Evolutionary conservation across 2,329 filamentous ascomycete species (phyloP).

Genomic region (Gyromitra esculenta): DNA sequence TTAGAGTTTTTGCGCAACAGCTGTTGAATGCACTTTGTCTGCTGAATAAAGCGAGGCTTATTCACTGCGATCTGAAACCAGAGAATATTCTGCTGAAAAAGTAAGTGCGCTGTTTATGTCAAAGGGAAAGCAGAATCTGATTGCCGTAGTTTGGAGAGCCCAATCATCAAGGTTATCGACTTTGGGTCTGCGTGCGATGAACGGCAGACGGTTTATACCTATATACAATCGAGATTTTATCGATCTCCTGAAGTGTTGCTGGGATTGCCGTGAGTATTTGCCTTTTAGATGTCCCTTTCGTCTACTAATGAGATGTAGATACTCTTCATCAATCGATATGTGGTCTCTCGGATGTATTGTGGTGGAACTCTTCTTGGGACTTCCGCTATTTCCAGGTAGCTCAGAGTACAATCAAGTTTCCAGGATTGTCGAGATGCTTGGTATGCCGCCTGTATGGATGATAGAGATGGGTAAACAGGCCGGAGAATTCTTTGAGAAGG

Average conservation of each 20-base stretch:
- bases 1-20: constrained; percentile 97
- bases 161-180: constrained; percentile 99
- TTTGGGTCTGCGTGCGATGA: constrained; percentile 99
- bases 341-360: constrained; percentile 99
- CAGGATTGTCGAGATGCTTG: constrained; percentile 96
- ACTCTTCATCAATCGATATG: constrained; percentile 99
- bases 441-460: constrained; percentile 98
- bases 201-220: constrained; percentile 97
- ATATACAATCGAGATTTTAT: constrained; percentile 98
- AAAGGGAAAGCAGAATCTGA: constrained; percentile 18
- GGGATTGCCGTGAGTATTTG: constrained; percentile 76
- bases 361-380: constrained; percentile 92
- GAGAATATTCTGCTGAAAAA: constrained; percentile 99
- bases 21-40: constrained; percentile 90
- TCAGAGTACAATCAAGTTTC: constrained; percentile 99
- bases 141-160: constrained; percentile 78
- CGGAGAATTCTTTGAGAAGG: constrained; percentile 95
- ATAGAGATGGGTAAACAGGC: constrained; percentile 98
- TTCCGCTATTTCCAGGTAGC: constrained; percentile 94
- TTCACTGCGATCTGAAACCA: constrained; percentile 97
- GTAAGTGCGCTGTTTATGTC: constrained; percentile 62
- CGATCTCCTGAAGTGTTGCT: constrained; percentile 94
- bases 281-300: constrained; percentile 18
- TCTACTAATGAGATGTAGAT: constrained; percentile 63
- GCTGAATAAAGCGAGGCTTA: constrained; percentile 93